Percentiles rank a stretch among this genome's conserved stretches.
These are phyloP conservation scores for Diaporthe capsici DNA, from an alignment of 2,329 filamentous ascomycete species.

Conservation along the genomic window DNA sequence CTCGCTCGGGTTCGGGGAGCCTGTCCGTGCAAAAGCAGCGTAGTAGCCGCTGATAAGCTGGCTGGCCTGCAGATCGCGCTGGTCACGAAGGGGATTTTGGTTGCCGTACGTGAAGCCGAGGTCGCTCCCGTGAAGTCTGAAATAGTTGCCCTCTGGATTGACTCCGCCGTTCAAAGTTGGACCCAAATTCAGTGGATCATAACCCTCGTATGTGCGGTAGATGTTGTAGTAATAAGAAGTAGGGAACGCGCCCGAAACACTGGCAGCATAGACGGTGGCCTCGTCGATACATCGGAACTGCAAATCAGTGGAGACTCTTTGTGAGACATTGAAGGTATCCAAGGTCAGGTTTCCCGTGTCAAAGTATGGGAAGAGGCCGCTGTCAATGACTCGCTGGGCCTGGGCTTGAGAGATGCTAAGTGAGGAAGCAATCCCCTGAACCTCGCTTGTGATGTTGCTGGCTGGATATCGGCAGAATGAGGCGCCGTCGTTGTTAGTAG, in stretches of 20 bases:
- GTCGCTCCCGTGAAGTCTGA: constrained; percentile 38
- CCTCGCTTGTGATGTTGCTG: constrained; percentile 56
- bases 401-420: constrained; percentile 61
- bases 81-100: constrained; percentile 33
- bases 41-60: constrained; percentile 40
- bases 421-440: constrained; percentile 58
- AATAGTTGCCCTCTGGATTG: constrained; percentile 36
- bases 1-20: constrained; percentile 34
- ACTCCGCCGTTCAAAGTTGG: constrained; percentile 26
- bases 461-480: constrained; percentile 63
- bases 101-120: constrained; percentile 39
- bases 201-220: constrained; percentile 36
- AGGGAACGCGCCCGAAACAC: constrained; percentile 35
- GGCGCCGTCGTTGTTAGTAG: constrained; percentile 63
- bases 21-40: constrained; percentile 34
- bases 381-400: constrained; percentile 57
- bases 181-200: constrained; percentile 34
- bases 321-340: constrained; percentile 68
- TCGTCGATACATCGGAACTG: constrained; percentile 70
- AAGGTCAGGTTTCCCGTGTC: constrained; percentile 65
- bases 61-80: constrained; percentile 36
- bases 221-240: constrained; percentile 39
- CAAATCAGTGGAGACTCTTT: constrained; percentile 66
- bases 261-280: constrained; percentile 65
- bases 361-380: constrained; percentile 63